Conservation (phyloP, 805 yeast genomes). For the Ogataea degrootiae region DNA sequence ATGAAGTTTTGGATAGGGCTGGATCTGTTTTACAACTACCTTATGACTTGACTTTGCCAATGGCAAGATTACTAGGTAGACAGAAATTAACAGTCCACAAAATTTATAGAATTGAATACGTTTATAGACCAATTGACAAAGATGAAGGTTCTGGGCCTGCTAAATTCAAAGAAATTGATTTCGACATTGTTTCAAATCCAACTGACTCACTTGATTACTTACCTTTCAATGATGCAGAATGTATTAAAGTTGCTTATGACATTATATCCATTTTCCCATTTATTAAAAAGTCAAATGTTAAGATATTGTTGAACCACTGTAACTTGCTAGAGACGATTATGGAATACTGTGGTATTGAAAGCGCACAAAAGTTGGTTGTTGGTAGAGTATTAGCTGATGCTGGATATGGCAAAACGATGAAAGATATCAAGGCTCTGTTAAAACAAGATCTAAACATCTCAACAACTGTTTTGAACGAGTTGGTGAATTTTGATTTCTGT, state of each 20-base stretch:
- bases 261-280: conserved; percentile 63
- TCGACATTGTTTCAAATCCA: conserved; percentile 62
- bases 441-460: conserved; percentile 70
- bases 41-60: conserved; percentile 83
- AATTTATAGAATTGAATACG: conserved; percentile 71
- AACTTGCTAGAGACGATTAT: conserved; percentile 72
- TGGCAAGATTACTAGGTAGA: conserved; percentile 79
- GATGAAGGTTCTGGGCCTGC: conserved; percentile 67
- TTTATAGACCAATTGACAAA: conserved; percentile 62
- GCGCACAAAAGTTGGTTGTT: conserved; percentile 66
- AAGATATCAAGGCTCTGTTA: conserved; percentile 46
- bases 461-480: conserved; percentile 75
- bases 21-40: conserved; percentile 89
- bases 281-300: conserved; percentile 49
- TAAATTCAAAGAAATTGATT: conserved; percentile 76
- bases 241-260: conserved; percentile 77
- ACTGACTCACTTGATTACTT: conserved; percentile 28
- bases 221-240: conserved; percentile 78
- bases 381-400: conserved; percentile 70
- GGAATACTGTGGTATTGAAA: conserved; percentile 77
- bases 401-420: conserved; percentile 62
- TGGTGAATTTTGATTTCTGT: conserved; percentile 74
- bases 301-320: conserved; percentile 71
- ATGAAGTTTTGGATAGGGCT: conserved; percentile 75
- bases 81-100: conserved; percentile 50